These are phyloP conservation scores for Blastosporella zonata DNA, from an alignment of 1,284 basidiomycete species.

Conservation along the genomic window DNA sequence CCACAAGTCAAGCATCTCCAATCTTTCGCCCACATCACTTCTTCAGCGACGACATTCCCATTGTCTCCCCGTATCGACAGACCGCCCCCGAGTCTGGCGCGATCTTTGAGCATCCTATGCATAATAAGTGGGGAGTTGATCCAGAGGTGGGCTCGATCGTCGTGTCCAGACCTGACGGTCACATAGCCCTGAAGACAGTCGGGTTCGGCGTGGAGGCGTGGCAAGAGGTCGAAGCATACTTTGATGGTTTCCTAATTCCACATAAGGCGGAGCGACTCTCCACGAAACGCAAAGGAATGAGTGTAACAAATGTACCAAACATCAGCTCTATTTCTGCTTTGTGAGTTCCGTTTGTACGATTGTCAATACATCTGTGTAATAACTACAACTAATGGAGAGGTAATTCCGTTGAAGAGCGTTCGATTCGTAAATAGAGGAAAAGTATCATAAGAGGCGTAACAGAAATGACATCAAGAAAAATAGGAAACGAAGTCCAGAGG, in stretches of 20 bases:
- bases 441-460: neutral
- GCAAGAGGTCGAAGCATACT: conserved; percentile 16
- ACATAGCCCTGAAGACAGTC: conserved; percentile 13
- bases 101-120: conserved; percentile 18
- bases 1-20: conserved; percentile 5
- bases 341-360: neutral
- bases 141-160: conserved; percentile 14
- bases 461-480: neutral
- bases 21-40: conserved; percentile 18
- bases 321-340: neutral
- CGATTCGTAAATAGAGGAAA: neutral
- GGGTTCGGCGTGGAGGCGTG: conserved; percentile 14
- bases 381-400: too few relatives aligned
- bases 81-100: conserved; percentile 15
- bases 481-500: neutral
- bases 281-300: conserved; percentile 4
- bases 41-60: conserved; percentile 18
- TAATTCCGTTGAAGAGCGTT: neutral
- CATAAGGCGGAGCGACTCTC: conserved; percentile 1
- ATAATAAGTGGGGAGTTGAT: conserved; percentile 17
- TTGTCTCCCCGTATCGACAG: conserved; percentile 17
- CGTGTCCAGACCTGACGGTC: conserved; percentile 17
- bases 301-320: neutral
- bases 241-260: conserved; percentile 12
- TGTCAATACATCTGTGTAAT: too few relatives aligned